These are phyloP conservation scores for Canariomyces notabilis DNA, from an alignment of 2,329 filamentous ascomycete genomes.

Conservation along the genomic window DNA sequence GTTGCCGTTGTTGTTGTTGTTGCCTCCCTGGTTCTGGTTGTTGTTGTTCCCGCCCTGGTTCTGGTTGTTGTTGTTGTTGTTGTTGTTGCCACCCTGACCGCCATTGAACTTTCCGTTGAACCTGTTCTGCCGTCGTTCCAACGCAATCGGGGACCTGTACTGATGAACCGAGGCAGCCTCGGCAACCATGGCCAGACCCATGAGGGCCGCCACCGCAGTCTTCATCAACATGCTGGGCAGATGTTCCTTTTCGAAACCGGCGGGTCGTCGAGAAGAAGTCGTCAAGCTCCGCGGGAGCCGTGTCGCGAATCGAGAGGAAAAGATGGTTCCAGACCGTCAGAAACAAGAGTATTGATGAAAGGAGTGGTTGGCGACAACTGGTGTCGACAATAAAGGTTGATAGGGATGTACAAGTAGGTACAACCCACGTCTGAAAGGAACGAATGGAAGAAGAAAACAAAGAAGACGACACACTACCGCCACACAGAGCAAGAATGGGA, in stretches of 20 bases:
- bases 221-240: slow-evolving; percentile 48
- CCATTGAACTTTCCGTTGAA: slow-evolving; percentile 11
- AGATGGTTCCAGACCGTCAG: slow-evolving; percentile 48
- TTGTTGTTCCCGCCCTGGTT: slow-evolving; percentile 24
- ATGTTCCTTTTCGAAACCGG: background rate
- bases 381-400: slow-evolving; percentile 31
- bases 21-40: slow-evolving; percentile 23
- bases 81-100: slow-evolving; percentile 9
- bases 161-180: slow-evolving; percentile 42
- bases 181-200: slow-evolving; percentile 41
- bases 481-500: slow-evolving; percentile 34
- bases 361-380: slow-evolving; percentile 42
- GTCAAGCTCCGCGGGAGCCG: slow-evolving; percentile 20
- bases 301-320: slow-evolving; percentile 24
- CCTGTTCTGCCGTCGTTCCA: slow-evolving; percentile 39
- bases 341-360: slow-evolving; percentile 33
- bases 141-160: slow-evolving; percentile 31
- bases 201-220: slow-evolving; percentile 43
- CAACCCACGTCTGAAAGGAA: slow-evolving; percentile 33
- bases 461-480: slow-evolving; percentile 37
- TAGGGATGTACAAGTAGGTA: slow-evolving; percentile 19
- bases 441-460: slow-evolving; percentile 38
- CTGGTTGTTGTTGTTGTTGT: slow-evolving; percentile 19
- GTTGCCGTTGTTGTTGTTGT: slow-evolving; percentile 26
- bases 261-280: slow-evolving; percentile 19